Evolutionary conservation across 2,329 filamentous ascomycete species (phyloP).

Genomic region (Beauveria asiatica): DNA sequence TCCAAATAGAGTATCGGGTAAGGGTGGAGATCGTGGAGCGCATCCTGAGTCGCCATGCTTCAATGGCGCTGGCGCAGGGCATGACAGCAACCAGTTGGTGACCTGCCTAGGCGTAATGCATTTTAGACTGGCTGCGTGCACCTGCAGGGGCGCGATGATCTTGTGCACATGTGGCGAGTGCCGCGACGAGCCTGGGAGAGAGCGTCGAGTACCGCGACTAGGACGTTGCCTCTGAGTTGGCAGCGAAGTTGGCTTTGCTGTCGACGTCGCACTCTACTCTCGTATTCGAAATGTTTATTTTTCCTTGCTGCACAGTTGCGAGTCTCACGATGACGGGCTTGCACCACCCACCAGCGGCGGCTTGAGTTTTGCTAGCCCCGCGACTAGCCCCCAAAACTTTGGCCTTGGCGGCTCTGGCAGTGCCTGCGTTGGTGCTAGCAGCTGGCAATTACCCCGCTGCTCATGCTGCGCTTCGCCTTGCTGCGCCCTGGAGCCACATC

Average conservation of each 20-base stretch:
- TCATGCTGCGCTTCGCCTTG: conserved; percentile 5
- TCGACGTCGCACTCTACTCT: not conserved
- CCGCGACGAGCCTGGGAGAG: not conserved
- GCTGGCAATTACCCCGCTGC: conserved; percentile 6
- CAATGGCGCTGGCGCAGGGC: conserved; percentile 1
- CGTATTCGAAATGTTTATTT: not conserved
- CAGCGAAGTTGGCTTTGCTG: not conserved
- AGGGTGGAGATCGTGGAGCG: conserved; percentile 11
- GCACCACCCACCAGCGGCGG: not conserved
- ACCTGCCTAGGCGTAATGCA: conserved; percentile 1
- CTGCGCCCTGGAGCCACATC: conserved; percentile 6
- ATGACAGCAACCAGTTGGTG: not conserved
- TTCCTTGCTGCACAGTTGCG: not conserved
- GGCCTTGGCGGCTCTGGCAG: not conserved
- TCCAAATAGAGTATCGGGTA: conserved; percentile 10
- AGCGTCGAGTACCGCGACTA: not conserved
- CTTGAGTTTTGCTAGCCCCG: conserved; percentile 2
- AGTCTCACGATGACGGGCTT: too few relatives aligned
- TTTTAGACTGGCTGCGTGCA: not conserved
- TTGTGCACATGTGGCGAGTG: not conserved
- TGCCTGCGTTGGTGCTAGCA: not conserved
- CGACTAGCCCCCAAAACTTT: not conserved
- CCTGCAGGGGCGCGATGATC: conserved; percentile 1
- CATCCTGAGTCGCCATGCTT: not conserved
- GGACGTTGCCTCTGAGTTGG: not conserved